Evolutionary conservation across 2,329 filamentous ascomycete genomes (phyloP).

Genomic region (Sarocladium oryzae): DNA sequence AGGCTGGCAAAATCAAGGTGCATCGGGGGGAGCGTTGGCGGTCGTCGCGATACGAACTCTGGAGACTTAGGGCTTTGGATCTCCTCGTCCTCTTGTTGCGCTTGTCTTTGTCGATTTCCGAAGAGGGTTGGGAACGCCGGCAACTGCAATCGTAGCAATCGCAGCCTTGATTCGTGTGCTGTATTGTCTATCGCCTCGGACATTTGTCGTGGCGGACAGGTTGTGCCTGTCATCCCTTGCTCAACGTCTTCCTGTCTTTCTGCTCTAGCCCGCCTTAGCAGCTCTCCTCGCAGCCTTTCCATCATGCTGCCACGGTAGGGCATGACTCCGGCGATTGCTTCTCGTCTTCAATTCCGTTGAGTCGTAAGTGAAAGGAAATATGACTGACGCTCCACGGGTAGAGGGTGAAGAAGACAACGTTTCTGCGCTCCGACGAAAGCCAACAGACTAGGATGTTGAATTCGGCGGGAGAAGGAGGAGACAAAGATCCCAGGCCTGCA

Average conservation of each 20-base stretch:
- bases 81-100: slow-evolving; percentile 17
- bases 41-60: slow-evolving; percentile 24
- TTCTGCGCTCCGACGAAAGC: background rate
- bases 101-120: background rate
- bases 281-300: slow-evolving; percentile 26
- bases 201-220: background rate
- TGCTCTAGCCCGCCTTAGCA: slow-evolving; percentile 24
- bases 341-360: too few relatives aligned
- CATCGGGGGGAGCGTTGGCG: slow-evolving; percentile 32
- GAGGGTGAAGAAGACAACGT: background rate
- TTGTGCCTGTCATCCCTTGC: slow-evolving; percentile 5
- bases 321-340: slow-evolving; percentile 13
- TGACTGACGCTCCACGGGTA: background rate
- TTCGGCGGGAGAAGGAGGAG: background rate
- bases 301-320: slow-evolving; percentile 17
- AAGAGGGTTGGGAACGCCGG: background rate
- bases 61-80: slow-evolving; percentile 42
- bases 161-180: background rate
- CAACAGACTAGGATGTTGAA: too few relatives aligned
- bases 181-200: background rate
- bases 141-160: background rate
- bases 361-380: too few relatives aligned
- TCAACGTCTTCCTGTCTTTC: slow-evolving; percentile 18
- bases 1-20: slow-evolving; percentile 36
- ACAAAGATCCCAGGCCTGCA: background rate